Base-by-base conservation (phyloP, 441 rosid species). In the Macaranga tanarius region DNA sequence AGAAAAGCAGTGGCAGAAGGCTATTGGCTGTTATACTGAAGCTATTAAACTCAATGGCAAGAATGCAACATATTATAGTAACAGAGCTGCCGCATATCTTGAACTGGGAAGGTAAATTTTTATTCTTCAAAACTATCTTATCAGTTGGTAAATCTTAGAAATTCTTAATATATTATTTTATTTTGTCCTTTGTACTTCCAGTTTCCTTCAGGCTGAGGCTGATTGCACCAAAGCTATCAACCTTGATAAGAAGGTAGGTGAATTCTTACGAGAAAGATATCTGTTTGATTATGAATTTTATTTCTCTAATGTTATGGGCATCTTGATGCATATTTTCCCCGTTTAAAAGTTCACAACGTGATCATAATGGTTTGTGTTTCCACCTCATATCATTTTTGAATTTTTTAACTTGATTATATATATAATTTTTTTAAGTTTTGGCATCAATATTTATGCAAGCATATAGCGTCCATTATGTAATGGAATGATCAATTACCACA, bases 201-300 rank as follows among this genome's bases (percentile, higher is more conserved):
- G 99, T 82, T 91, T 75, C 82, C 82, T 79, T 72, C 96, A 89
- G 82, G 99, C 97, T 38, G 99, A 95, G 78, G 85, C 89, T 74
- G 98, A 95, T 60, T 92, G 91, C 82, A 86, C 95, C 22, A 85
- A 81, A 80, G 99, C 99, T 56, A 89, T 95, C 67, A 67, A 78
- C 81, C 90, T 90, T 51, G 98, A 95, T 82, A 91, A 90, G 86
- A 93, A 93, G 98, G 99, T 95, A 77, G 98, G 99, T 93, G 78
- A 76, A 17, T 68, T 77, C 47, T 74, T 62, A 63, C 38, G 22
- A 23, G 59, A 28, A 19, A 15, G 57, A 50, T 42, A 10, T 67
- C 23, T 8, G 1, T 59, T 64, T 44, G 34, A 20, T 65, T 72
- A 34, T 69, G 31, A 63, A 11, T 28, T 10, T 68, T 12, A 50